These are phyloP conservation scores for Melocanna baccifera DNA, from an alignment of 176 grass and related monocot genomes.

Conservation along the genomic window DNA sequence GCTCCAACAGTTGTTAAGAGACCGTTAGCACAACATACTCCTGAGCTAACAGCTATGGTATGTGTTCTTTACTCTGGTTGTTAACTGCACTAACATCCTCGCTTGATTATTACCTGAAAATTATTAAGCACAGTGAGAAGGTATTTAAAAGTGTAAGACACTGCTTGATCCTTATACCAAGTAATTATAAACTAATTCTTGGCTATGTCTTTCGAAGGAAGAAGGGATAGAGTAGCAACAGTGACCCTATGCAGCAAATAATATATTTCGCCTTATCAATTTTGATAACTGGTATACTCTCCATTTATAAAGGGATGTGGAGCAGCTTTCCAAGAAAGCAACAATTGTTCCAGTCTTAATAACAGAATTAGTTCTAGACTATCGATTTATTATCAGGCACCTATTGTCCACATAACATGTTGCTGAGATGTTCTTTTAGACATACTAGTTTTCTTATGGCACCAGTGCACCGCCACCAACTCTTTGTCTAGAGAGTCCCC, in stretches of 20 bases:
- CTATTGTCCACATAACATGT: background rate
- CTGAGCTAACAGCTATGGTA: slow-evolving; percentile 96
- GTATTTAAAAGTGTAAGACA: background rate
- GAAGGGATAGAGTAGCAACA: background rate
- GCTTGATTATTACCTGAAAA: slow-evolving; percentile 1
- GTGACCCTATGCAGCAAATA: background rate
- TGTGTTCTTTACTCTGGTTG: slow-evolving; percentile 22
- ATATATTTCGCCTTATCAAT: background rate
- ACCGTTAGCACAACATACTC: slow-evolving; percentile 95
- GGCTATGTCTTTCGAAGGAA: background rate
- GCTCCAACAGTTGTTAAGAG: slow-evolving; percentile 95
- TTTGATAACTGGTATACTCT: background rate
- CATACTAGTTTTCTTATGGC: background rate
- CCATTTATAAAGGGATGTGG: background rate
- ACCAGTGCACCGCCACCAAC: background rate
- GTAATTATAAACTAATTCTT: background rate
- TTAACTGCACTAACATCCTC: background rate
- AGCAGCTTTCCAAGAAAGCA: background rate
- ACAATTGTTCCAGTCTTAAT: background rate
- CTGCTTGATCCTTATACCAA: background rate
- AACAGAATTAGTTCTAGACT: background rate
- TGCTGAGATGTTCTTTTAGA: background rate
- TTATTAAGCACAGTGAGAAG: background rate
- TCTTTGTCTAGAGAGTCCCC: background rate
- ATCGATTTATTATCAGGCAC: background rate